These are phyloP conservation scores for Trypanosoma mega DNA, from an alignment of 208 protist species.

Conservation along the genomic window DNA sequence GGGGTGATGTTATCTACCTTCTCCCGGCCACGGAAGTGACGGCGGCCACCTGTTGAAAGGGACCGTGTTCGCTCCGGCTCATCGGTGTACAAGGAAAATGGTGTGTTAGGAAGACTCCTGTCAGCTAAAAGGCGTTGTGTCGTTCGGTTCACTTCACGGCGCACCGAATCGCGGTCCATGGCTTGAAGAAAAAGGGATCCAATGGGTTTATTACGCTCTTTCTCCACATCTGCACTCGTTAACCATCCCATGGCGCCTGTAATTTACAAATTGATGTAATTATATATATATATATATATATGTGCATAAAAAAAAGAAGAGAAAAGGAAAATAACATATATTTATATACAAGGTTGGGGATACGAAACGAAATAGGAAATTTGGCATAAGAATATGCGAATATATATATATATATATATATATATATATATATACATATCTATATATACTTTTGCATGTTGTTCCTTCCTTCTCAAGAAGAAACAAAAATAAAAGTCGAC, in stretches of 20 bases:
- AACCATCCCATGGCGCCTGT: not conserved
- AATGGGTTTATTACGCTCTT: slow-evolving; percentile 43
- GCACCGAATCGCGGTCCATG: slow-evolving; percentile 51
- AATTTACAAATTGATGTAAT: not conserved
- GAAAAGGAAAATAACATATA: slow-evolving; percentile 16
- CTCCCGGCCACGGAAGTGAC: slow-evolving; percentile 27
- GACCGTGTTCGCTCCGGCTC: slow-evolving; percentile 13
- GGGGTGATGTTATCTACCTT: slow-evolving; percentile 1
- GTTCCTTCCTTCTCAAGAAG: too few relatives aligned
- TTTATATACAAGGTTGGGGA: not conserved
- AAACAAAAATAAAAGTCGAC: too few relatives aligned
- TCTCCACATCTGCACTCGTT: slow-evolving; percentile 40
- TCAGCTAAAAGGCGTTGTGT: slow-evolving; percentile 28
- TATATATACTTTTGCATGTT: too few relatives aligned
- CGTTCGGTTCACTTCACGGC: slow-evolving; percentile 31
- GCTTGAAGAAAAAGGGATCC: slow-evolving; percentile 67
- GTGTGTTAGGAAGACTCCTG: slow-evolving; percentile 57
- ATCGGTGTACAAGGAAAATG: slow-evolving; percentile 47
- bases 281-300: not conserved
- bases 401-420: slow-evolving; percentile 1
- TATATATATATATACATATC: not conserved
- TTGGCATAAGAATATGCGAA: slow-evolving; percentile 3
- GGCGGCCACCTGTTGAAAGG: slow-evolving; percentile 26
- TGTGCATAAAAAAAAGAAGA: slow-evolving; percentile 12
- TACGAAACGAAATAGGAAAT: slow-evolving; percentile 12